Percentiles rank a stretch among this genome's conserved stretches.
Conservation (phyloP, 73 alveolate species). For the Paramecium octaurelia region DNA sequence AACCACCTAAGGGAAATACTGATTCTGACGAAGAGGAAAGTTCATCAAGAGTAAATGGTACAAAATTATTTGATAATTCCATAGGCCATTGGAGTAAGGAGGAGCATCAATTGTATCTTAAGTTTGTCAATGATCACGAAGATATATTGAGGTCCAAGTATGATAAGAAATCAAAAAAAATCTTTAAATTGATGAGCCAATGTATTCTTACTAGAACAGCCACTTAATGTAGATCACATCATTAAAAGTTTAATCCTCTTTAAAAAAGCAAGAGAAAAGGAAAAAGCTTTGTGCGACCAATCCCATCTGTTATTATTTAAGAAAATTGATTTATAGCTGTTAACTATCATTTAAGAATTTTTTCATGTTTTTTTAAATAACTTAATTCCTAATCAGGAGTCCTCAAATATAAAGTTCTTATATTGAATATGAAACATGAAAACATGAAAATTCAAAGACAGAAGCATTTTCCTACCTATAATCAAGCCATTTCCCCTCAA, state of each 20-base stretch:
- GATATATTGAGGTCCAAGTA: slow-evolving; percentile 32
- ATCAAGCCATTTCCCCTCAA: neutral
- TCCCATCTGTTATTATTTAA: neutral
- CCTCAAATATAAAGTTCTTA: neutral
- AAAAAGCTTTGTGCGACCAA: neutral
- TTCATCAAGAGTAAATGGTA: slow-evolving; percentile 33
- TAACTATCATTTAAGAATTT: neutral
- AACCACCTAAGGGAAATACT: neutral
- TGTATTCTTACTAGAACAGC: slow-evolving; percentile 31
- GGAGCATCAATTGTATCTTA: slow-evolving; percentile 39
- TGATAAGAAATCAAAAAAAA: slow-evolving; percentile 33
- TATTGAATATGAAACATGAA: neutral
- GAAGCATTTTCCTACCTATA: neutral
- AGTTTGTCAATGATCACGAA: slow-evolving; percentile 7
- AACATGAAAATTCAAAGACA: neutral
- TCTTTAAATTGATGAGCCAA: slow-evolving; percentile 41
- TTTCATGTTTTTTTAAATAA: neutral
- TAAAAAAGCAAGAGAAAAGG: neutral
- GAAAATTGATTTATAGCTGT: neutral
- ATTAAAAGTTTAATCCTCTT: slow-evolving; percentile 41
- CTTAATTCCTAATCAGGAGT: neutral
- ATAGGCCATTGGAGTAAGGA: slow-evolving; percentile 31
- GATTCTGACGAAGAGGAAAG: neutral
- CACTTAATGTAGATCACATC: slow-evolving; percentile 52
- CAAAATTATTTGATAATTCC: neutral